phyloP scores from a whole-genome alignment of 306 rosid genomes.

The Vigna trinervia region DNA sequence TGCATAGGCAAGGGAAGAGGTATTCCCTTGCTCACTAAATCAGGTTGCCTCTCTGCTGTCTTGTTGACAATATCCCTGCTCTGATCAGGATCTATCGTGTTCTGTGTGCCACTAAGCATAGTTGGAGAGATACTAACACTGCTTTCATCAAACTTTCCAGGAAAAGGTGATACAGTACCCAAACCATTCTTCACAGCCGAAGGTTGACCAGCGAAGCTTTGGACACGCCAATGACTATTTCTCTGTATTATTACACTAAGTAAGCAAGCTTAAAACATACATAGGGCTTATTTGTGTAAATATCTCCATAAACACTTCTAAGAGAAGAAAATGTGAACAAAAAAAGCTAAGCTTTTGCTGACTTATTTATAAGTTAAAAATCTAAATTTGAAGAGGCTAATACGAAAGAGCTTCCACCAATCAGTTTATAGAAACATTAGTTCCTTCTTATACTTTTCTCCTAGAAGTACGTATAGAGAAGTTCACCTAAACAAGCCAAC shows the following conservation, averaged over 20 bases:
- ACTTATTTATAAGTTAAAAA: too few relatives aligned
- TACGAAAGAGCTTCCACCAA: too few relatives aligned
- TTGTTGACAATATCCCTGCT: constrained; percentile 64
- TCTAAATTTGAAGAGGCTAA: too few relatives aligned
- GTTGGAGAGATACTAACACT: constrained; percentile 65
- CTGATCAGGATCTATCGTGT: constrained; percentile 62
- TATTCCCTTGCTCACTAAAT: constrained; percentile 64
- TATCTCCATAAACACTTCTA: too few relatives aligned
- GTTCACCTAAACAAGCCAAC: too few relatives aligned
- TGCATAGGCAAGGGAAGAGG: constrained; percentile 60
- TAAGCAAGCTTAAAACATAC: constrained; percentile 32
- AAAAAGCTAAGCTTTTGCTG: too few relatives aligned
- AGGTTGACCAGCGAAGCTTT: constrained; percentile 73
- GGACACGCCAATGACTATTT: constrained; percentile 98
- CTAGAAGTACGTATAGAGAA: too few relatives aligned
- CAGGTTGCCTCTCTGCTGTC: constrained; percentile 67
- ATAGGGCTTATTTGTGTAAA: too few relatives aligned
- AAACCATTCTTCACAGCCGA: constrained; percentile 69
- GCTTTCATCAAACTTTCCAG: constrained; percentile 86
- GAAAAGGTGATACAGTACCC: constrained; percentile 65
- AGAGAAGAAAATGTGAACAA: too few relatives aligned
- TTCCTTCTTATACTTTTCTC: too few relatives aligned
- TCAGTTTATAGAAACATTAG: too few relatives aligned
- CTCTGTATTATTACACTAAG: constrained; percentile 65
- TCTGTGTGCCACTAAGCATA: constrained; percentile 61